Percentiles rank a stretch among this genome's conserved stretches.
These are phyloP conservation scores for Bipolaris bicolor DNA, from an alignment of 2,329 filamentous ascomycete genomes.

Conservation along the genomic window DNA sequence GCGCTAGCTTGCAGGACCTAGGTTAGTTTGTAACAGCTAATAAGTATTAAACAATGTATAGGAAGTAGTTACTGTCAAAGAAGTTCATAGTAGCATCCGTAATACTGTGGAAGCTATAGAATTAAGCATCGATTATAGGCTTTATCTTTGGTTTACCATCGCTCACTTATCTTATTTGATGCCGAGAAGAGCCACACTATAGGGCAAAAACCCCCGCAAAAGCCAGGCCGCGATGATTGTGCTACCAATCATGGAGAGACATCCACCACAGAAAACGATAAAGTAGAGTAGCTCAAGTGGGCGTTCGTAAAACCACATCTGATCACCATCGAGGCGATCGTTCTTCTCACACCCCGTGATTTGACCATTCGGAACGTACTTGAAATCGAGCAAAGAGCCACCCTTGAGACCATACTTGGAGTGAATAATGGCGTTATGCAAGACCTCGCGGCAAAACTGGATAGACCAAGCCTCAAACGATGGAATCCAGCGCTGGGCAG, in stretches of 20 bases:
- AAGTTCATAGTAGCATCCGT: background rate
- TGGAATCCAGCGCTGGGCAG: background rate
- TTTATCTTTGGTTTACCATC: background rate
- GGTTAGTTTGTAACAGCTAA: background rate
- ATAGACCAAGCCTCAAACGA: constrained; percentile 1
- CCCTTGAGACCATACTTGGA: constrained; percentile 1
- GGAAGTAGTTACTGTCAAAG: background rate
- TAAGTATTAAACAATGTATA: background rate
- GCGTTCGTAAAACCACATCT: constrained; percentile 1
- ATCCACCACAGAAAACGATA: constrained; percentile 1
- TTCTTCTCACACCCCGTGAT: background rate
- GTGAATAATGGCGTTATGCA: background rate
- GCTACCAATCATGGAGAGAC: background rate
- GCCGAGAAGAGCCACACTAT: background rate
- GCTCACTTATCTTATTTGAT: background rate
- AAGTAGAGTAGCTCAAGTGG: constrained; percentile 2
- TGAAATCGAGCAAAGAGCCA: constrained; percentile 1
- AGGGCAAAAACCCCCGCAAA: background rate
- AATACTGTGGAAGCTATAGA: background rate
- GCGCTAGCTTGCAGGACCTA: background rate
- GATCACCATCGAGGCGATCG: background rate
- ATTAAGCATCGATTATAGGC: background rate
- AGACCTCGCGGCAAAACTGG: background rate
- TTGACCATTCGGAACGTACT: constrained; percentile 1
- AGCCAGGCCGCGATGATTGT: background rate